Base-by-base conservation (phyloP, 139 green algal genomes). In the Choricystis sp. region DNA sequence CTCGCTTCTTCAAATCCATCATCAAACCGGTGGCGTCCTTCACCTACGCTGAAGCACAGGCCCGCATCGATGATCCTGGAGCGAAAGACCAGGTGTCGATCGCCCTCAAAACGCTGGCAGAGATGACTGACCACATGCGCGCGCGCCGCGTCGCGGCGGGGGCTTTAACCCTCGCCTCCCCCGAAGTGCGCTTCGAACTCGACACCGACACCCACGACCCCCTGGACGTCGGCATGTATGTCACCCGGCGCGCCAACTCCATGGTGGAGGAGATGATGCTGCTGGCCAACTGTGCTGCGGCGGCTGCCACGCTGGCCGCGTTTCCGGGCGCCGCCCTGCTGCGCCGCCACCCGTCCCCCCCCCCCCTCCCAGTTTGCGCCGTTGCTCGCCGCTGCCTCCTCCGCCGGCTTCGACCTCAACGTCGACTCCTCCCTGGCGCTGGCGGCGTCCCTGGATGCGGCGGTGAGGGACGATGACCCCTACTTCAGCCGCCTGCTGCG, bases 261-360 rank as follows among this genome's bases (percentile, higher is more conserved):
- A 97, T 98, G 89, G 89, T 98, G 31, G 91, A 97, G 78, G 92
- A 98, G 82, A 92, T 95, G 83, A 98, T 97, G 92, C 74, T 98
- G 26, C 68, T 96, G 29, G 92, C 89, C 66, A 97, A 98, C 69
- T 72, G 88, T 24, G 80, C 86, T 19, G 88, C 95, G 19, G 92
- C 89, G 5, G 74, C 88, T 57, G 81, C 86, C 67, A 95, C 90
- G 9, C 74, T 95, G 40, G 5, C 62, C 0, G 67, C 74, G 58
- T 96, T 94, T 76, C 81, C 88, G 20, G 64, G 72, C 4, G 83
- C 77, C 63, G 70, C 79, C 4, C 65, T 96, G 66, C 77, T 97
- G 75, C 83, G 89, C 49, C 79, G 82, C 23, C 89, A 96, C 73
- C 76, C 80, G 21, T 69, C 73, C 31, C 86, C 86, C 29, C 65